These are phyloP conservation scores for Celoporthe dispersa DNA, from an alignment of 2,329 filamentous ascomycete genomes.

Conservation along the genomic window DNA sequence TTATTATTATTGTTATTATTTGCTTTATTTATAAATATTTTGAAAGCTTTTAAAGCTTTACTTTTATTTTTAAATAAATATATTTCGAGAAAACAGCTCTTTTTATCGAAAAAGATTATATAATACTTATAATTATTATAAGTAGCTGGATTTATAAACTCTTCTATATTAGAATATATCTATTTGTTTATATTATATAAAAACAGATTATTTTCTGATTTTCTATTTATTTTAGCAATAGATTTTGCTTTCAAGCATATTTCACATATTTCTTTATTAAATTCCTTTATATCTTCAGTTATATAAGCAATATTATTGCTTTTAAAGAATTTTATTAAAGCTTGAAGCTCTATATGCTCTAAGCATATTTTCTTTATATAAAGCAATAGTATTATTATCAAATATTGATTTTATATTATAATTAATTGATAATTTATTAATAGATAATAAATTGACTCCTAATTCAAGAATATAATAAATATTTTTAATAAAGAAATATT, in stretches of 20 bases:
- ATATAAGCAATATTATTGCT: not conserved
- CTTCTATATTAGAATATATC: slow-evolving; percentile 9
- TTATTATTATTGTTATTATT: slow-evolving; percentile 20
- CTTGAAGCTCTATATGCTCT: not conserved
- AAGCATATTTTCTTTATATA: slow-evolving; percentile 2
- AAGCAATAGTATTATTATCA: not conserved
- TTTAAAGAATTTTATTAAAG: not conserved
- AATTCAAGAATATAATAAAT: not conserved
- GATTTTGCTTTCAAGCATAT: not conserved
- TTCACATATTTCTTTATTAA: slow-evolving; percentile 5
- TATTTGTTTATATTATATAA: slow-evolving; percentile 9
- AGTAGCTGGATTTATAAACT: not conserved
- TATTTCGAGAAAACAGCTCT: not conserved
- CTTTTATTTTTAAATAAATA: slow-evolving; percentile 10
- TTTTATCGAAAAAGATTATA: slow-evolving; percentile 20
- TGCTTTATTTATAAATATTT: slow-evolving; percentile 1
- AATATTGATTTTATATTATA: not conserved
- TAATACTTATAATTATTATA: slow-evolving; percentile 21
- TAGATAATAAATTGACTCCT: not conserved
- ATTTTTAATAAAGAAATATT: not conserved
- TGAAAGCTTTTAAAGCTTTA: slow-evolving; percentile 11
- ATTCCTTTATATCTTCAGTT: not conserved
- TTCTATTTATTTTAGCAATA: slow-evolving; percentile 2
- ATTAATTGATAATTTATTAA: not conserved
- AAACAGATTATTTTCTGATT: not conserved